These are phyloP conservation scores for Daedaleopsis sinensis DNA, from an alignment of 768 basidiomycete genomes.

Conservation along the genomic window DNA sequence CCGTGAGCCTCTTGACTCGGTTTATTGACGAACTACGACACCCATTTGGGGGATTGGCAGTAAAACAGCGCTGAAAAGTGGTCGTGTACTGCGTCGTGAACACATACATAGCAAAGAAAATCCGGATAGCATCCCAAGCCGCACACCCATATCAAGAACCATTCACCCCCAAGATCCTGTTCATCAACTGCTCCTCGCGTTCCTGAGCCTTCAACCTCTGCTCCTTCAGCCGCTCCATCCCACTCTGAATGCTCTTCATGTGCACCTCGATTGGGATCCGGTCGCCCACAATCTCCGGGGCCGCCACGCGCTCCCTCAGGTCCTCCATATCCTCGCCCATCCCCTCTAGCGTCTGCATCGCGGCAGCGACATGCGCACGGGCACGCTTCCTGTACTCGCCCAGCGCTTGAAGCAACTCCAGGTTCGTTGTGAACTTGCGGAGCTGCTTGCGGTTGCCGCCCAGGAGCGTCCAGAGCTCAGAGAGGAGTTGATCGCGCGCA, in stretches of 20 bases:
- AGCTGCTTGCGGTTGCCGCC: slow-evolving; percentile 61
- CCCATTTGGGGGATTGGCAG: too few species aligned
- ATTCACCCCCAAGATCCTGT: slow-evolving; percentile 24
- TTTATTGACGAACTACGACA: too few species aligned
- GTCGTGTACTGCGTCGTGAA: too few species aligned
- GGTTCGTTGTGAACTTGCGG: slow-evolving; percentile 53
- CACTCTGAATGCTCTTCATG: slow-evolving; percentile 68
- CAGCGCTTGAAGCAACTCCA: slow-evolving; percentile 56
- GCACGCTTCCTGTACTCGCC: slow-evolving; percentile 63
- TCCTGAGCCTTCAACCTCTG: slow-evolving; percentile 54
- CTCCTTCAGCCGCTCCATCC: slow-evolving; percentile 63
- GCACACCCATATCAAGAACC: too few species aligned
- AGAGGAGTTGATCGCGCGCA: slow-evolving; percentile 58
- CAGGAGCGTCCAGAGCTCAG: slow-evolving; percentile 68
- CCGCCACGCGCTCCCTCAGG: slow-evolving; percentile 69
- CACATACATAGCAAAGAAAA: too few species aligned
- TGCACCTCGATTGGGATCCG: slow-evolving; percentile 73
- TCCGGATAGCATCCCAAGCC: too few species aligned
- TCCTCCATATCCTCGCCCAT: slow-evolving; percentile 81
- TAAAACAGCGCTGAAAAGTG: too few species aligned
- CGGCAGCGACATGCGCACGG: slow-evolving; percentile 63
- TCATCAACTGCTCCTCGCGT: slow-evolving; percentile 42
- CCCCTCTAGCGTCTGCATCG: slow-evolving; percentile 59
- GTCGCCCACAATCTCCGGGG: slow-evolving; percentile 63
- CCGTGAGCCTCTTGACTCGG: too few species aligned